These are phyloP conservation scores for Vaccinium myrtillus DNA, from an alignment of 148 eudicot species.

Conservation along the genomic window DNA sequence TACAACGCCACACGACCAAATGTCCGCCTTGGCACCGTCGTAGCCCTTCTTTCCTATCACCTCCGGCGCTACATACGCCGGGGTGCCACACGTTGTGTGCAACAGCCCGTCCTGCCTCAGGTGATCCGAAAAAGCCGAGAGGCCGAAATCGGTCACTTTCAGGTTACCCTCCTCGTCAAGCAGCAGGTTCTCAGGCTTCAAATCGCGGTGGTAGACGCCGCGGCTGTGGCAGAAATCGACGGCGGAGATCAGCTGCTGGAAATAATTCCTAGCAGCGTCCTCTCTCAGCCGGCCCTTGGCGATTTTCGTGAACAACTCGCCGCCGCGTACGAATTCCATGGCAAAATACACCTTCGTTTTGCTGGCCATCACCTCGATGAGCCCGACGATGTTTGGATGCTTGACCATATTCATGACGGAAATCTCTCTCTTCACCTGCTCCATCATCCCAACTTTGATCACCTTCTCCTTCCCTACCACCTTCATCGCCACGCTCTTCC, in stretches of 20 bases:
- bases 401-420: conserved; percentile 71
- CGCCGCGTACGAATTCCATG: conserved; percentile 77
- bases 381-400: conserved; percentile 66
- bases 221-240: conserved; percentile 76
- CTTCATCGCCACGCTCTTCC: conserved; percentile 74
- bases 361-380: conserved; percentile 74
- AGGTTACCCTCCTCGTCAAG: conserved; percentile 50
- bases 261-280: conserved; percentile 46
- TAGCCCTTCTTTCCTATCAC: conserved; percentile 69
- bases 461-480: conserved; percentile 76
- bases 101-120: conserved; percentile 41
- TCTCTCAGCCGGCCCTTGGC: conserved; percentile 44
- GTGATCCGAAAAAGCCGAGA: conserved; percentile 51
- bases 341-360: conserved; percentile 64
- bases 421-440: conserved; percentile 73
- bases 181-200: conserved; percentile 67
- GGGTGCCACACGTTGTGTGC: conserved; percentile 75
- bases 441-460: conserved; percentile 63
- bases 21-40: conserved; percentile 74
- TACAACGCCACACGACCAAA: conserved; percentile 81
- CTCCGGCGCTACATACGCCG: conserved; percentile 83
- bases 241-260: conserved; percentile 68
- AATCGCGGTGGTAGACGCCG: conserved; percentile 76
- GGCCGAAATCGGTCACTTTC: conserved; percentile 74
- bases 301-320: conserved; percentile 58